Conservation (phyloP, 805 yeast species). For the Brettanomyces naardenensis region DNA sequence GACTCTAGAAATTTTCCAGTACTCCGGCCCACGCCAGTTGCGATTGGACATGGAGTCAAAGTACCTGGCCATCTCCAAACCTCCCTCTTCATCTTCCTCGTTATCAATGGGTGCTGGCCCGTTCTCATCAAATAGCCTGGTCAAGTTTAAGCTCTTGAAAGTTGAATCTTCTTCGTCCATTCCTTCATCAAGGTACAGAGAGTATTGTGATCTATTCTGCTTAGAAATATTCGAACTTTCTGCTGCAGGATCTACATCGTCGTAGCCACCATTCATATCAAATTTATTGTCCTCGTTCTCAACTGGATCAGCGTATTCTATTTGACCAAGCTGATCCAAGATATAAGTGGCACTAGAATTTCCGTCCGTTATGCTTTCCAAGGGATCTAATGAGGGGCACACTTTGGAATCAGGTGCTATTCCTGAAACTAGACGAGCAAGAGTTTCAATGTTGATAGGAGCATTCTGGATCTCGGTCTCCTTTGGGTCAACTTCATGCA, state of each 20-base stretch:
- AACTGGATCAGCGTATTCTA: slow-evolving; percentile 4
- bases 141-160: slow-evolving; percentile 16
- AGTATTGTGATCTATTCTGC: slow-evolving; percentile 22
- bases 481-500: too few species aligned
- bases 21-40: slow-evolving; percentile 90
- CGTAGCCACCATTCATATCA: slow-evolving; percentile 17
- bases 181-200: slow-evolving; percentile 23
- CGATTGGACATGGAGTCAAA: slow-evolving; percentile 64
- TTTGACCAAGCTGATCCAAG: slow-evolving; percentile 10
- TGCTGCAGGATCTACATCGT: slow-evolving; percentile 12
- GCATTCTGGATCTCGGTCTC: not conserved
- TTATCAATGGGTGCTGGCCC: slow-evolving; percentile 14
- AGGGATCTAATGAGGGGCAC: slow-evolving; percentile 65
- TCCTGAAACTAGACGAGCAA: not conserved
- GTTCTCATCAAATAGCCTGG: slow-evolving; percentile 26
- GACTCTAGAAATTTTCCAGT: slow-evolving; percentile 69
- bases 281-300: slow-evolving; percentile 13
- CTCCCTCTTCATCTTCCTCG: slow-evolving; percentile 28
- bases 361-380: slow-evolving; percentile 30
- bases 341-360: slow-evolving; percentile 20
- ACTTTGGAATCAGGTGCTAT: slow-evolving; percentile 26
- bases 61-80: slow-evolving; percentile 52
- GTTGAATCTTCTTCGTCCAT: slow-evolving; percentile 14
- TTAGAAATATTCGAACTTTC: not conserved
- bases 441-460: not conserved